phyloP scores from a whole-genome alignment of 2,329 filamentous ascomycete genomes.

The Escovopsis sp. region DNA sequence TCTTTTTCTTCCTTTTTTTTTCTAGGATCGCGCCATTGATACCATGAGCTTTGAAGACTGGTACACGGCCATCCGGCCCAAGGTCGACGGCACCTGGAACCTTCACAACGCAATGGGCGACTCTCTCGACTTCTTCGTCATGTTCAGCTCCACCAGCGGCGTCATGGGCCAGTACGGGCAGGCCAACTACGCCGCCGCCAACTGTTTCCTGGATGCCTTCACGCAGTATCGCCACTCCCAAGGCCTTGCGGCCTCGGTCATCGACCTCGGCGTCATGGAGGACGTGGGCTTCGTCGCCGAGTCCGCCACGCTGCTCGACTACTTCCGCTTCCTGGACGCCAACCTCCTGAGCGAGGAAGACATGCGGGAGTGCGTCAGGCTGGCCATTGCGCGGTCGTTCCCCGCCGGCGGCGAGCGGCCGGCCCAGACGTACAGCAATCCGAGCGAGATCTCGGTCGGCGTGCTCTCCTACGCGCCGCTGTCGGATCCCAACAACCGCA shows the following conservation, averaged over 20 bases:
- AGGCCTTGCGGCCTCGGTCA: constrained; percentile 8
- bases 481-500: neutral
- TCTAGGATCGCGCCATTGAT: constrained; percentile 1
- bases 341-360: constrained; percentile 1
- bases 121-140: constrained; percentile 20
- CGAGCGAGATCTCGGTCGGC: constrained; percentile 1
- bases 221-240: constrained; percentile 17
- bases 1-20: no score
- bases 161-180: constrained; percentile 19
- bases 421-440: neutral
- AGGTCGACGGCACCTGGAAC: constrained; percentile 20
- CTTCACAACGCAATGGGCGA: constrained; percentile 11
- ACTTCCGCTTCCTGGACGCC: neutral
- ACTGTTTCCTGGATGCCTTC: constrained; percentile 24
- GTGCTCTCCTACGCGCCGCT: constrained; percentile 1
- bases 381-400: neutral
- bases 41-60: constrained; percentile 20
- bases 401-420: neutral
- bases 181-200: constrained; percentile 25
- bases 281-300: constrained; percentile 21
- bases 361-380: neutral
- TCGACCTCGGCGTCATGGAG: constrained; percentile 23
- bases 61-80: constrained; percentile 11
- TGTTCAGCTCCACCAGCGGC: constrained; percentile 17
- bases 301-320: neutral